Evolutionary conservation across 768 basidiomycete genomes (phyloP).

Genomic region (Nidularia sp.): DNA sequence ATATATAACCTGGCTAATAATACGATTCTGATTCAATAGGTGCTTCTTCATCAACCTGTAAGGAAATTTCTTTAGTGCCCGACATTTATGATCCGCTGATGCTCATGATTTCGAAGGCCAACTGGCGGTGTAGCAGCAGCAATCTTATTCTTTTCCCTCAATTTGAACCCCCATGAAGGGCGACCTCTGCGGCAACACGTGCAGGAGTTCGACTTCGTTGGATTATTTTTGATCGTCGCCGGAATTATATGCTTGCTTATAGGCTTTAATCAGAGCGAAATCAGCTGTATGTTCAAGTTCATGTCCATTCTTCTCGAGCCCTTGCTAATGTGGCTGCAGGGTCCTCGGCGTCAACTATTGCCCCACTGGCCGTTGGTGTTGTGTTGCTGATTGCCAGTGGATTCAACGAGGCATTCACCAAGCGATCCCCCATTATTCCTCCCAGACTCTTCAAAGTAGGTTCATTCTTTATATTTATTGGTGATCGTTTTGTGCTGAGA

Average conservation of each 20-base stretch:
- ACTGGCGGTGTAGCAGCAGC: conserved; percentile 64
- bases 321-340: conserved; percentile 30
- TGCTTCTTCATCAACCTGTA: conserved; percentile 79
- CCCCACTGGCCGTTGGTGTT: conserved; percentile 56
- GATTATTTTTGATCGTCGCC: conserved; percentile 55
- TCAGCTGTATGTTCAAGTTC: conserved; percentile 44
- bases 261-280: conserved; percentile 71
- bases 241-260: conserved; percentile 69
- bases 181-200: conserved; percentile 54
- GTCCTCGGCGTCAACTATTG: conserved; percentile 56
- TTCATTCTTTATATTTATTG: conserved; percentile 14
- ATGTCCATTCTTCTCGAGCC: not conserved
- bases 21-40: conserved; percentile 23
- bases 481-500: not conserved
- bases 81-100: not conserved
- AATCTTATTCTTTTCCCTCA: conserved; percentile 69
- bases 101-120: conserved; percentile 37
- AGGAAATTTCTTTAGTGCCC: conserved; percentile 9
- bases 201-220: conserved; percentile 69
- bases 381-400: conserved; percentile 45
- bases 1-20: no score
- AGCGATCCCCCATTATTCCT: conserved; percentile 66
- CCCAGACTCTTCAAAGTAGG: conserved; percentile 64
- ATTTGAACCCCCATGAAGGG: conserved; percentile 71
- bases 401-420: conserved; percentile 60